Evolutionary conservation across 257 asterid species (phyloP).

Genomic region (Knoxia roxburghii): DNA sequence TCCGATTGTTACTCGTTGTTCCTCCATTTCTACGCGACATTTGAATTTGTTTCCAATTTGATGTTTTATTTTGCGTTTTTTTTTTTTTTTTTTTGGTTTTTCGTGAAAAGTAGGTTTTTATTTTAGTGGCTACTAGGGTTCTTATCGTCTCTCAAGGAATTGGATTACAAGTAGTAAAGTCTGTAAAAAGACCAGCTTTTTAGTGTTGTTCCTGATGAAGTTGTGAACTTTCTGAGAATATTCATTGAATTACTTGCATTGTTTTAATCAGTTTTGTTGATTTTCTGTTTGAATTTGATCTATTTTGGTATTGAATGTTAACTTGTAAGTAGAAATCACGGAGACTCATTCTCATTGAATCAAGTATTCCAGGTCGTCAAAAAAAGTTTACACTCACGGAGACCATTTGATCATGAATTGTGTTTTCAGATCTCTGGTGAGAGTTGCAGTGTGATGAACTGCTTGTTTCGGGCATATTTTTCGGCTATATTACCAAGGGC

Average conservation of each 20-base stretch:
- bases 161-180: not conserved
- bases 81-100: not conserved
- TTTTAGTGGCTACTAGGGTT: slow-evolving; percentile 5
- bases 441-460: slow-evolving; percentile 50
- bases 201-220: slow-evolving; percentile 7
- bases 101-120: not conserved
- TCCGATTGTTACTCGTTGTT: not conserved
- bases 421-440: slow-evolving; percentile 35
- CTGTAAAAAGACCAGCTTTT: not conserved
- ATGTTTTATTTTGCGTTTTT: not conserved
- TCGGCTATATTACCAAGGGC: slow-evolving; percentile 39
- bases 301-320: not conserved
- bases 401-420: not conserved
- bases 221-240: slow-evolving; percentile 1
- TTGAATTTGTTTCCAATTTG: not conserved
- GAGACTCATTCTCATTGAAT: not conserved
- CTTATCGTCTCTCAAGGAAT: not conserved
- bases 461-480: slow-evolving; percentile 61
- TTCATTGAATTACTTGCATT: not conserved
- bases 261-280: not conserved
- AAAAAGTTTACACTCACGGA: not conserved
- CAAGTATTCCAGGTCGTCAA: too few species aligned
- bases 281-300: not conserved
- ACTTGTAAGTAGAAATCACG: not conserved
- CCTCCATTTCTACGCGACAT: not conserved